These are phyloP conservation scores for Agaricus subrufescens DNA, from an alignment of 768 basidiomycete genomes.

Conservation along the genomic window DNA sequence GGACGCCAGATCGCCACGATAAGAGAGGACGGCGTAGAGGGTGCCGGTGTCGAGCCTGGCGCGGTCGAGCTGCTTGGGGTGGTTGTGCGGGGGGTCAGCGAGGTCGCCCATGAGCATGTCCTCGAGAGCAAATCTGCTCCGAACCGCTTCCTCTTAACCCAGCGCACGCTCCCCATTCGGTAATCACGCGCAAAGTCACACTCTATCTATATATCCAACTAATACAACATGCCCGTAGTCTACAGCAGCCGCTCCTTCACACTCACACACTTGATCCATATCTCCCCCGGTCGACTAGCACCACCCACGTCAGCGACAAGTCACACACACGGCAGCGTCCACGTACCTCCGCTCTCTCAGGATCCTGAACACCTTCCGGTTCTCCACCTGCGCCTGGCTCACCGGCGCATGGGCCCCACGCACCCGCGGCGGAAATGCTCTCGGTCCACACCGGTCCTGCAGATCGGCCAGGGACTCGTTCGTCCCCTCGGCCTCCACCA, in stretches of 20 bases:
- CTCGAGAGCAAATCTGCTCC: neutral
- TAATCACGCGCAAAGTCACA: conserved; percentile 1
- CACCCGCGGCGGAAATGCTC: conserved; percentile 60
- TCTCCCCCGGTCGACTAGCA: conserved; percentile 64
- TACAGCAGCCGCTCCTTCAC: conserved; percentile 58
- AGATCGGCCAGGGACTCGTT: conserved; percentile 81
- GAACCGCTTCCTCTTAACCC: neutral
- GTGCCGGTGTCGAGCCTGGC: conserved; percentile 33
- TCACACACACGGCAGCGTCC: conserved; percentile 16
- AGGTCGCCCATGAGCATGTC: conserved; percentile 6
- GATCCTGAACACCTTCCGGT: conserved; percentile 53
- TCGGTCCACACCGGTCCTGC: conserved; percentile 65
- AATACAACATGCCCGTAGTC: conserved; percentile 9
- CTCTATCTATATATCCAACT: neutral
- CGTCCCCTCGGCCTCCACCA: conserved; percentile 85
- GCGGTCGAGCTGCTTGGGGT: conserved; percentile 13
- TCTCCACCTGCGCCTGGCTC: conserved; percentile 34
- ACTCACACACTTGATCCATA: conserved; percentile 66
- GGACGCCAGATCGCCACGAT: conserved; percentile 40
- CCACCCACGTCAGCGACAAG: neutral
- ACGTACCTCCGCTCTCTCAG: conserved; percentile 68
- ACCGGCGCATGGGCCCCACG: conserved; percentile 31
- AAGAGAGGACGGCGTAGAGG: conserved; percentile 42
- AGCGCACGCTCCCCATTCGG: neutral
- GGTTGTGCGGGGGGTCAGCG: conserved; percentile 6